phyloP scores from a whole-genome alignment of 148 eudicot species.

The Nepenthes gracilis region DNA sequence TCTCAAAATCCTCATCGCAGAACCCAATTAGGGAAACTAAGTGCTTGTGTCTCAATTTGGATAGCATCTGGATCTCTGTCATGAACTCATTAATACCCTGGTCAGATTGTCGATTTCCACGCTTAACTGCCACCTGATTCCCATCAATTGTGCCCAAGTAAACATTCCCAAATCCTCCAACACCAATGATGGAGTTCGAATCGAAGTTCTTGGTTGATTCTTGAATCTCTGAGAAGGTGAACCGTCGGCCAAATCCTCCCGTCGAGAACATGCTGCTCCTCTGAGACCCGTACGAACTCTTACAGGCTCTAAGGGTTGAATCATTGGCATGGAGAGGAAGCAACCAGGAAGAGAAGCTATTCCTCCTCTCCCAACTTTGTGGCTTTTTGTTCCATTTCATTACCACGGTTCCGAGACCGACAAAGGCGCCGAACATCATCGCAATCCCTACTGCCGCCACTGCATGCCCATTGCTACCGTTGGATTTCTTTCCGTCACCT shows the following conservation, averaged over 20 bases:
- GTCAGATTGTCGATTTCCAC: constrained; percentile 79
- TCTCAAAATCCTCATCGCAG: constrained; percentile 65
- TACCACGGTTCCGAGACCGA: constrained; percentile 82
- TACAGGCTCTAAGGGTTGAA: constrained; percentile 34
- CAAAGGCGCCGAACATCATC: constrained; percentile 92
- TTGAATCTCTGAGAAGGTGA: constrained; percentile 51
- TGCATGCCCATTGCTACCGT: constrained; percentile 15
- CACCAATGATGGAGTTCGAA: constrained; percentile 45
- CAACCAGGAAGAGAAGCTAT: constrained; percentile 82
- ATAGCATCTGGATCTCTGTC: constrained; percentile 74
- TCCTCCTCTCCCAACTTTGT: constrained; percentile 71
- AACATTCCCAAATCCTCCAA: constrained; percentile 85
- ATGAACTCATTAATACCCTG: constrained; percentile 79
- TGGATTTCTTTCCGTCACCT: constrained; percentile 24
- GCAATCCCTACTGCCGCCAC: constrained; percentile 84
- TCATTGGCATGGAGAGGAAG: constrained; percentile 72
- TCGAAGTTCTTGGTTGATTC: constrained; percentile 69
- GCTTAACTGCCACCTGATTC: constrained; percentile 53
- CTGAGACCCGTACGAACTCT: constrained; percentile 41
- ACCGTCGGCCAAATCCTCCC: constrained; percentile 39
- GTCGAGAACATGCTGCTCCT: constrained; percentile 42
- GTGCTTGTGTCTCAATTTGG: constrained; percentile 80
- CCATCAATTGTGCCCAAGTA: constrained; percentile 61
- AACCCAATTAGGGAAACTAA: constrained; percentile 70
- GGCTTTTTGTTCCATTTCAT: constrained; percentile 81